Percentiles rank a stretch among this genome's conserved stretches.
Evolutionary conservation across 169 alveolate genomes (phyloP).

Genomic region (Plasmodium coatneyi): DNA sequence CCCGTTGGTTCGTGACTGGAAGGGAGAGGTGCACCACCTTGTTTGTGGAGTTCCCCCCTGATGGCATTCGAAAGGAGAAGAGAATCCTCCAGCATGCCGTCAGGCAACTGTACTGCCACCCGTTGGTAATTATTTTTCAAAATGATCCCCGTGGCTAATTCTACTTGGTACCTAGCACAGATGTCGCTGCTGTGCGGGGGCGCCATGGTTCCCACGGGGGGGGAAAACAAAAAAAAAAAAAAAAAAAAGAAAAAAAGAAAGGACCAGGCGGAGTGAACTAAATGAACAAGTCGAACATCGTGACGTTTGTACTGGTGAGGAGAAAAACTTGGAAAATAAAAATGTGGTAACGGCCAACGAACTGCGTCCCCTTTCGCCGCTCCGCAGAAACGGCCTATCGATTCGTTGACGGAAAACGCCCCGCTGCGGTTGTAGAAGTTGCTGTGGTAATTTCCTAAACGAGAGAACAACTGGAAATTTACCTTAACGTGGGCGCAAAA

Average conservation of each 20-base stretch:
- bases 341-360: not conserved
- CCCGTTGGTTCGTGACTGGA: not conserved
- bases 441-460: not conserved
- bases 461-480: not conserved
- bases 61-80: constrained; percentile 14
- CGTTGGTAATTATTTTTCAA: constrained; percentile 13
- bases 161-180: constrained; percentile 19
- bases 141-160: constrained; percentile 34
- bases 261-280: not conserved
- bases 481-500: not conserved
- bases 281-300: not conserved
- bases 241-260: not conserved
- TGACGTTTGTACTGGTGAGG: not conserved
- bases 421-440: not conserved
- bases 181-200: not conserved
- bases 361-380: not conserved
- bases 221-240: not conserved
- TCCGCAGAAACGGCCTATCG: not conserved
- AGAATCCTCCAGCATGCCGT: constrained; percentile 56
- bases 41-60: not conserved
- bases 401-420: not conserved
- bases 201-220: not conserved
- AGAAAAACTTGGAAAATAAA: not conserved
- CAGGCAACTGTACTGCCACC: constrained; percentile 66
- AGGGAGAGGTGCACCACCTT: not conserved